A percentile compares a stretch with the other conserved stretches of the same genome.
Evolutionary conservation across 163 green algal species (phyloP).

Genomic region (Scenedesmus sp.): DNA sequence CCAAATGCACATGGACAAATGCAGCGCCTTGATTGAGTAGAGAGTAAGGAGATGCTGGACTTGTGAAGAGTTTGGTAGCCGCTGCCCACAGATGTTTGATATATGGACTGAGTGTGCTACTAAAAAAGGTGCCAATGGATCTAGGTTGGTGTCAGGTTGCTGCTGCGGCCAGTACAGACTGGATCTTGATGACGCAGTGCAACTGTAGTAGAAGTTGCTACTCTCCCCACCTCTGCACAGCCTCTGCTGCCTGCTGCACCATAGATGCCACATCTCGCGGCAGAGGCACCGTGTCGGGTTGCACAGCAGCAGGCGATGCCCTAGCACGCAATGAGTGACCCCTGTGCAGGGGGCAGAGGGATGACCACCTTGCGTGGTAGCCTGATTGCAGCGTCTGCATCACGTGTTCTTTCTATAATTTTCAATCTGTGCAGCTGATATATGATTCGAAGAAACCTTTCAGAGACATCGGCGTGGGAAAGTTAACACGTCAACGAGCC

Average conservation of each 20-base stretch:
- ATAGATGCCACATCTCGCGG: constrained; percentile 1
- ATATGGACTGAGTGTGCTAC: too few species aligned
- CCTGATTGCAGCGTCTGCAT: not conserved
- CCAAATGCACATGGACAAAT: too few species aligned
- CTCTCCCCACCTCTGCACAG: constrained; percentile 11
- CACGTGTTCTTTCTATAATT: not conserved
- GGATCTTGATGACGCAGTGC: not conserved
- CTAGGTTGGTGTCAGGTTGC: too few species aligned
- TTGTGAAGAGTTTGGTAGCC: too few species aligned
- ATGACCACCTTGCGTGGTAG: not conserved
- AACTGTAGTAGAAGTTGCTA: not conserved
- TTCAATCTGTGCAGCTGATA: too few species aligned
- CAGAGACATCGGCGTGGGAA: not conserved
- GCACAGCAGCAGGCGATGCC: not conserved
- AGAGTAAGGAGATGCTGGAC: too few species aligned
- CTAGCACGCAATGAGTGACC: not conserved
- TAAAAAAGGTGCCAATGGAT: too few species aligned
- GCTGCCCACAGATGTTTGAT: too few species aligned
- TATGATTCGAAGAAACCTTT: too few species aligned
- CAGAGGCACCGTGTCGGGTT: not conserved
- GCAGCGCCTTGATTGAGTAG: too few species aligned
- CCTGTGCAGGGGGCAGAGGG: not conserved
- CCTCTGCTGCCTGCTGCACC: constrained; percentile 30
- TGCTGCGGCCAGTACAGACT: not conserved
- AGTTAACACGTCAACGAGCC: not conserved